phyloP scores from a whole-genome alignment of 2,329 filamentous ascomycete species.

The Aspergillus felis region DNA sequence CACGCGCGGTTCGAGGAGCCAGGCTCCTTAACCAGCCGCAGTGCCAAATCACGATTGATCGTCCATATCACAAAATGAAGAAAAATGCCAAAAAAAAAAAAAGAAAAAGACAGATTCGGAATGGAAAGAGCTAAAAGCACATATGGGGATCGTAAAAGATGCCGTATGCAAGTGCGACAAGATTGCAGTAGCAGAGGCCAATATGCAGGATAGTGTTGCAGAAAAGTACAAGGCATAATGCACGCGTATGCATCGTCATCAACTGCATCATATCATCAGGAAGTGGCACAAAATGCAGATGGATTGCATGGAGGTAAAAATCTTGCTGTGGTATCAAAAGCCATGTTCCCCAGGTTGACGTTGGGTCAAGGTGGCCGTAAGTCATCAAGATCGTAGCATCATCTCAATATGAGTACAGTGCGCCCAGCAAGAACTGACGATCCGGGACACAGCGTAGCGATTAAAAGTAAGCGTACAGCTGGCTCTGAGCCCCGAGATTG shows the following conservation, averaged over 20 bases:
- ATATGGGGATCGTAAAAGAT: constrained; percentile 1
- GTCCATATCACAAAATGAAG: constrained; percentile 7
- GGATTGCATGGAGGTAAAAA: constrained; percentile 19
- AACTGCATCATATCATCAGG: constrained; percentile 16
- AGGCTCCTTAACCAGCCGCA: not conserved
- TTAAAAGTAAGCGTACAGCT: constrained; percentile 34
- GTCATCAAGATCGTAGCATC: constrained; percentile 35
- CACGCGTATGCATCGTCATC: constrained; percentile 11
- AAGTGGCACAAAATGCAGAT: constrained; percentile 18
- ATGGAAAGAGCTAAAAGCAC: constrained; percentile 9
- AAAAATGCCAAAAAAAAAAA: constrained; percentile 5
- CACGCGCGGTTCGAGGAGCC: not conserved
- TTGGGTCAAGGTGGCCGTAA: constrained; percentile 22
- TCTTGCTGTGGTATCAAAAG: constrained; percentile 23
- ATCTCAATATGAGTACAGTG: constrained; percentile 38
- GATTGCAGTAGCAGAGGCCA: constrained; percentile 5
- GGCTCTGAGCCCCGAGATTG: constrained; percentile 24
- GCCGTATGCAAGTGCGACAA: not conserved
- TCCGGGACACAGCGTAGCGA: constrained; percentile 11
- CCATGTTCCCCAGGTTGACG: constrained; percentile 20
- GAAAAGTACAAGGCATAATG: constrained; percentile 21
- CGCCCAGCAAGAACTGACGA: constrained; percentile 20
- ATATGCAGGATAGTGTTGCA: constrained; percentile 14
- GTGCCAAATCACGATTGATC: constrained; percentile 2
- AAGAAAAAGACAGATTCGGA: constrained; percentile 3